A percentile compares a stretch with the other conserved stretches of the same genome.
Conservation (phyloP, 148 eudicot genomes). For the Heliamphora exappendiculata region DNA sequence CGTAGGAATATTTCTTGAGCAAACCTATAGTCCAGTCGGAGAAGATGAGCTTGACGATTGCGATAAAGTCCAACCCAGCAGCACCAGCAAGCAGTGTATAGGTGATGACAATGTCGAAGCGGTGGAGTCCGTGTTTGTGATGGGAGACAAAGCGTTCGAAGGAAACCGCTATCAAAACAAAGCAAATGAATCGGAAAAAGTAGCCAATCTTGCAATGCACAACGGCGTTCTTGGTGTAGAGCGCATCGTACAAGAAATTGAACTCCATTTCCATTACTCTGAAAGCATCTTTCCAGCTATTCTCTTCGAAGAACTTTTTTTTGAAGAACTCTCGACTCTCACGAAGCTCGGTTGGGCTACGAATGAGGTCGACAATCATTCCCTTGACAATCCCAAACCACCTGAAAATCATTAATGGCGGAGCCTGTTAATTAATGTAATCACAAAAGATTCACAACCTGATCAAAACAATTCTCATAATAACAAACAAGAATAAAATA, state of each 20-base stretch:
- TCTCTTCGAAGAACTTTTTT: background rate
- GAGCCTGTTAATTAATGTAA: background rate
- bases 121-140: background rate
- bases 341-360: background rate
- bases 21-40: conserved; percentile 3
- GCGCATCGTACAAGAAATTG: too few relatives aligned
- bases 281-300: background rate
- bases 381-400: background rate
- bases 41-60: conserved; percentile 5
- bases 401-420: too few relatives aligned
- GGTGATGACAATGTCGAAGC: too few relatives aligned
- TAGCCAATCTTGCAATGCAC: too few relatives aligned
- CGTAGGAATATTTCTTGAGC: background rate
- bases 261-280: background rate
- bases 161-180: background rate
- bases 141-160: background rate
- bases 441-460: background rate
- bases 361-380: conserved; percentile 4
- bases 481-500: too few relatives aligned
- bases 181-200: background rate
- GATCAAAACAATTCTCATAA: too few relatives aligned
- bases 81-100: conserved; percentile 7
- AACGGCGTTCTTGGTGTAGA: too few relatives aligned
- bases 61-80: background rate
- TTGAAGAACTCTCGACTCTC: too few relatives aligned